phyloP scores from a whole-genome alignment of 495 filamentous ascomycete genomes.

The Penicillium argentinense region DNA sequence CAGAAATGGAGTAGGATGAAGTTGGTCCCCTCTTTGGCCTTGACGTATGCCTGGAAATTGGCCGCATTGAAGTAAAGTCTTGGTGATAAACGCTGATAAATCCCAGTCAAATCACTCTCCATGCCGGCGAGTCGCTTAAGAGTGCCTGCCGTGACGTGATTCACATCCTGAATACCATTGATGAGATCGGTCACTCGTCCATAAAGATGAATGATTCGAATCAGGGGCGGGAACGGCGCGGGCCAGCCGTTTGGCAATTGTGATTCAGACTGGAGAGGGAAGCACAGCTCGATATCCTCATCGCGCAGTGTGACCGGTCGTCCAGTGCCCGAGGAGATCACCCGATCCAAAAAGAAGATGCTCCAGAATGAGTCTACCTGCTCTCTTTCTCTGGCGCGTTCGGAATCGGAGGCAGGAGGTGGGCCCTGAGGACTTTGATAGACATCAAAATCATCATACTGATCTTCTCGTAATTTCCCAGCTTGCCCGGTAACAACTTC shows the following conservation, averaged over 20 bases:
- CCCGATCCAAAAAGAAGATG: conserved; percentile 80
- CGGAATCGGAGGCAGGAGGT: conserved; percentile 29
- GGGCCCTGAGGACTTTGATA: conserved; percentile 21
- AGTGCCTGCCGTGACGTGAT: conserved; percentile 72
- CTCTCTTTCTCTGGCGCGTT: conserved; percentile 63
- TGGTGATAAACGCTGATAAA: conserved; percentile 71
- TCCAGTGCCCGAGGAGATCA: conserved; percentile 82
- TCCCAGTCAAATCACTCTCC: conserved; percentile 74
- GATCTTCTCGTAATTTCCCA: conserved; percentile 42
- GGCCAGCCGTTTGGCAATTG: conserved; percentile 63
- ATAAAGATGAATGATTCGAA: conserved; percentile 81
- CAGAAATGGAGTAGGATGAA: conserved; percentile 89
- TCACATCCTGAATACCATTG: conserved; percentile 74
- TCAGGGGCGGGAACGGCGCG: conserved; percentile 72
- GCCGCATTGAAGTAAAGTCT: conserved; percentile 74
- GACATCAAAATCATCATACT: conserved; percentile 40
- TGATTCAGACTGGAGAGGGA: conserved; percentile 64
- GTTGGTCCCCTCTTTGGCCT: conserved; percentile 73
- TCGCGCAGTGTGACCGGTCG: conserved; percentile 77
- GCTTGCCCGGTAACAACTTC: conserved; percentile 48
- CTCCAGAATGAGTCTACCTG: conserved; percentile 83
- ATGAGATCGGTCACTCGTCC: conserved; percentile 78
- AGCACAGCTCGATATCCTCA: conserved; percentile 74
- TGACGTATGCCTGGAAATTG: conserved; percentile 77
- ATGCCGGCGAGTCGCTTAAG: conserved; percentile 65